phyloP scores from a whole-genome alignment of 2,329 filamentous ascomycete genomes.

The Penicillium sp. region DNA sequence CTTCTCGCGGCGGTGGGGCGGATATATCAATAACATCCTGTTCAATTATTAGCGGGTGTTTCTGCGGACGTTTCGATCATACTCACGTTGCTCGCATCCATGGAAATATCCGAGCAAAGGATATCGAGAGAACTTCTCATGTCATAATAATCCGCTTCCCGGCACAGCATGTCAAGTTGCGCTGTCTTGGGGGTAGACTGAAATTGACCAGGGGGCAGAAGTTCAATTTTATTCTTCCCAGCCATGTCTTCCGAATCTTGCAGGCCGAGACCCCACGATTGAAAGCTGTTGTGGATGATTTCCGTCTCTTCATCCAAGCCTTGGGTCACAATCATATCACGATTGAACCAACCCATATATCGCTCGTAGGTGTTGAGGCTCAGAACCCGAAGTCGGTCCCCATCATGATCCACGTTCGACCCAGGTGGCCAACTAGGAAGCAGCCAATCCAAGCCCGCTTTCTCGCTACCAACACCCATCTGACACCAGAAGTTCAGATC shows the following conservation, averaged over 20 bases:
- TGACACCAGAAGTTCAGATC: constrained; percentile 98
- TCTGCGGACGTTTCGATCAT: not conserved
- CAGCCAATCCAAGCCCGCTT: constrained; percentile 87
- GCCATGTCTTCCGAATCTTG: constrained; percentile 53
- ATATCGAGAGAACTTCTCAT: constrained; percentile 38
- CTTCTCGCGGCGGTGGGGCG: constrained; percentile 55
- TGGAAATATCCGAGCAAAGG: constrained; percentile 28
- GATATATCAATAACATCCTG: constrained; percentile 61
- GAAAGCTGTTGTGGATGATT: constrained; percentile 62
- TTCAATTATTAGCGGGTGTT: constrained; percentile 15
- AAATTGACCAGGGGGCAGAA: constrained; percentile 1
- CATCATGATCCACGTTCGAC: constrained; percentile 64
- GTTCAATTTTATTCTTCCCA: constrained; percentile 41
- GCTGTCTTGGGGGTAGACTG: constrained; percentile 18
- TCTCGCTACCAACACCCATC: constrained; percentile 85
- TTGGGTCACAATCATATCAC: constrained; percentile 53
- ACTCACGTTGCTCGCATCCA: constrained; percentile 31
- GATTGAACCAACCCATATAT: constrained; percentile 73
- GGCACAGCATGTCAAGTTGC: constrained; percentile 27
- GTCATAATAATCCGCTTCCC: constrained; percentile 33
- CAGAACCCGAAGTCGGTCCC: constrained; percentile 69
- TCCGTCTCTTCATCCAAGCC: constrained; percentile 57
- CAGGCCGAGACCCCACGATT: constrained; percentile 65
- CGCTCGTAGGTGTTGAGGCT: constrained; percentile 74
- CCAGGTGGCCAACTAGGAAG: constrained; percentile 72